A percentile compares a stretch with the other conserved stretches of the same genome.
Conservation (phyloP, 345 rosid species). For the Tarenaya hassleriana region DNA sequence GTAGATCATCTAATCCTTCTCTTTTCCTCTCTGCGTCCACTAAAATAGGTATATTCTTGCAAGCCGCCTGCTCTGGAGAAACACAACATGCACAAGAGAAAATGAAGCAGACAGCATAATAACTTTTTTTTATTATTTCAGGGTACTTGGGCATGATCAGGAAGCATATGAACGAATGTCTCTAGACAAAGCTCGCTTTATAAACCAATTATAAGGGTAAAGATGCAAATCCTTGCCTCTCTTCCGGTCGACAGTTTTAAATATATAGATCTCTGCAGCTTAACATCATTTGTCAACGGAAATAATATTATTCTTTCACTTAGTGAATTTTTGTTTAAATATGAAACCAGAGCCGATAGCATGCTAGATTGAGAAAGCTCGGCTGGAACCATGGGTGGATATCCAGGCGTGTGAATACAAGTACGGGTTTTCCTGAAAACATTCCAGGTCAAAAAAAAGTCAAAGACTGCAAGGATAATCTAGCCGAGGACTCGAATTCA, state of each 20-base stretch:
- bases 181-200: not conserved
- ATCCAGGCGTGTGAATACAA: slow-evolving; percentile 81
- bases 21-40: slow-evolving; percentile 79
- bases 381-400: slow-evolving; percentile 56
- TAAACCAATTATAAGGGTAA: not conserved
- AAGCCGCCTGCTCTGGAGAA: slow-evolving; percentile 72
- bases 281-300: no score
- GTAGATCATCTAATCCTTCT: slow-evolving; percentile 67
- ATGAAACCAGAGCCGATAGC: slow-evolving; percentile 51
- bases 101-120: slow-evolving; percentile 19
- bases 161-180: not conserved
- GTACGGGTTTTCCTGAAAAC: slow-evolving; percentile 79
- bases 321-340: no score
- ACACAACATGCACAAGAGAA: slow-evolving; percentile 26
- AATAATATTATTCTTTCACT: no score
- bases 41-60: slow-evolving; percentile 67
- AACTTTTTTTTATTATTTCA: no score
- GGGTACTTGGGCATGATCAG: not conserved
- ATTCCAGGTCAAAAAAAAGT: not conserved
- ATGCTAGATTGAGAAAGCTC: slow-evolving; percentile 48
- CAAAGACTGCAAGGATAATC: not conserved
- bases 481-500: not conserved
- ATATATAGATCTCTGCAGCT: no score
- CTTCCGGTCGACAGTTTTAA: slow-evolving; percentile 63
- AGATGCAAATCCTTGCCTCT: slow-evolving; percentile 50